Evolutionary conservation across 805 yeast species (phyloP), one percentile per base, ranked within the genome.

Genomic region (Candida ulmi): DNA sequence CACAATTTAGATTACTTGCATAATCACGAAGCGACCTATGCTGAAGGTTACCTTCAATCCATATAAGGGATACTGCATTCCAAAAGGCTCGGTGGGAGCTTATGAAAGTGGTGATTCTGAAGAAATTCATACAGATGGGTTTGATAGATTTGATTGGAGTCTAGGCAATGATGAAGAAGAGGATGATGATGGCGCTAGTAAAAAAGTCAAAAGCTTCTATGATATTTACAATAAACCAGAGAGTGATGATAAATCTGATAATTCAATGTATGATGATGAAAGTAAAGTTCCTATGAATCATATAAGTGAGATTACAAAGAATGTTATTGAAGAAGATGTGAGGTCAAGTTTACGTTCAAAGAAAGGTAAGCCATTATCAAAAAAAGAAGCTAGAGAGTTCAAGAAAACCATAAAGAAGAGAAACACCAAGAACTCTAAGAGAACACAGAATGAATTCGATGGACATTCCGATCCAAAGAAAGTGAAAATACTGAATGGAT

Each of bases 71-170:
- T 55, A 48, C 33, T 44, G 49, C 13, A 17, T 51, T 11, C 48
- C 54, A 4, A 40, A 35, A 21, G 37, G 36, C 15, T 17, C 44
- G 17, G 31, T 6, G 39, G 33, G 1, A 41, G 37, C 2, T 13
- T 30, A 21, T 2, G 36, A 30, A 4, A 30, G 21, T 9, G 35
- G 34, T 3, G 30, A 33, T 11, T 13, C 15, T 2, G 33, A 29
- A 3, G 41, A 32, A 11, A 31, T 42, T 6, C 12, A 38, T 12
- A 53, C 54, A 3, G 62, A 62, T 47, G 78, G 78, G 12, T 66
- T 72, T 46, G 74, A 70, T 41, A 61, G 50, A 30, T 54, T 72
- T 17, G 47, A 58, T n/a, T 68, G 74, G 71, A 48, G 47, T 9
- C 36, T 37, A 13, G 40, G 34, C 19, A 31, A 18, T 8, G 36